A percentile compares a stretch with the other conserved stretches of the same genome.
Evolutionary conservation across 441 rosid species (phyloP).

Genomic region (Eruca vesicaria): DNA sequence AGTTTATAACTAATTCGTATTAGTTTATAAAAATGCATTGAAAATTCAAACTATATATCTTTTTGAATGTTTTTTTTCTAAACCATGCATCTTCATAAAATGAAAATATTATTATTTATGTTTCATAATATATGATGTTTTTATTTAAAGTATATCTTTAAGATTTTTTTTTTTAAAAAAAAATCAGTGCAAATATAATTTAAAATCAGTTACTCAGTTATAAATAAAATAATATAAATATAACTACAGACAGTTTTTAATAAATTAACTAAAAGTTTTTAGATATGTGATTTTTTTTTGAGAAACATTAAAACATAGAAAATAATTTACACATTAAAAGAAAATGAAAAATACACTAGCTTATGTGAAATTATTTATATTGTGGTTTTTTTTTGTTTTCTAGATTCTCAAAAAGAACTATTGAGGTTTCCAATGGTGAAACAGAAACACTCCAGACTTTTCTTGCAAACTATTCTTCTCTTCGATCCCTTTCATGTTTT

Average conservation of each 20-base stretch:
- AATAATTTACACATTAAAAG: background rate
- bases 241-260: background rate
- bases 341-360: background rate
- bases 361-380: slow-evolving; percentile 5
- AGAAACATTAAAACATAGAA: too few species aligned
- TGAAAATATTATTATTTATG: too few species aligned
- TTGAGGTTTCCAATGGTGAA: slow-evolving; percentile 27
- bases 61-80: too few species aligned
- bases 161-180: too few species aligned
- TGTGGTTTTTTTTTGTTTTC: slow-evolving; percentile 24
- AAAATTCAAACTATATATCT: too few species aligned
- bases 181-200: background rate
- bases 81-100: too few species aligned
- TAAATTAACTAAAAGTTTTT: too few species aligned
- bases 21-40: too few species aligned
- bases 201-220: background rate
- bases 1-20: too few species aligned
- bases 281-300: too few species aligned
- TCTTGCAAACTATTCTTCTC: slow-evolving; percentile 32
- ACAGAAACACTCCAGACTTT: slow-evolving; percentile 36
- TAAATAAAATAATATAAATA: too few species aligned
- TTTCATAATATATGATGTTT: background rate
- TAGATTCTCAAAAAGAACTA: slow-evolving; percentile 29
- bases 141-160: too few species aligned
- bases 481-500: slow-evolving; percentile 31